Base-by-base conservation (phyloP, 768 basidiomycete species). In the Exidia glandulosa region DNA sequence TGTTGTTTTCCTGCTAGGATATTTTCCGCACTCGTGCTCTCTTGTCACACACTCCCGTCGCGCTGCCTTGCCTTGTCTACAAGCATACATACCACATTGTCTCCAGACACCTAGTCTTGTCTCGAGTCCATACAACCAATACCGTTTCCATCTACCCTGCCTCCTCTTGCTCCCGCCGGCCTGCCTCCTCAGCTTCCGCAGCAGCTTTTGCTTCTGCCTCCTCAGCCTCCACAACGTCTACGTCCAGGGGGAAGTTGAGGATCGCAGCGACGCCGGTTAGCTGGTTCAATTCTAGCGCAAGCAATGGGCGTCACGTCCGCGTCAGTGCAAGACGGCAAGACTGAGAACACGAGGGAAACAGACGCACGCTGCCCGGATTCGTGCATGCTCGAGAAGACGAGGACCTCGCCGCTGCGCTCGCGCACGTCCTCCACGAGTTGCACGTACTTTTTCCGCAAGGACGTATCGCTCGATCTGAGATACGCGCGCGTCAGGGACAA, bases 311-410 rank as follows among this genome's bases (percentile, higher is more conserved):
- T 12, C 5, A 57, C 19, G 41, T 36, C 19, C 33, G 14, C n/a
- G 23, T 10, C 7, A 25, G 29, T 29, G 36, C 47, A 36, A n/a
- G n/a, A 29, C 30, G 31, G 45, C 29, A 9, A 34, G 41, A 25
- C 31, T 25, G 16, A 34, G 33, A 58, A 59, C 45, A 58, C 6
- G 37, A 31, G n/a, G 32, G 31, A 60, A 48, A n/a, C 33, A 52
- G 33, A 76, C 90, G 67, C 68, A 95, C 94, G 94, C 79, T 97
- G 94, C 14, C 96, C 96, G 25, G 90, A 92, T 74, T 99, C 96
- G 69, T 99, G 96, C 96, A 99, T 98, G 67, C 94, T 97, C 3
- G 95, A 98, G 72, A 98, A 99, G 64, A 97, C 94, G 23, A 97
- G 78, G 4, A 94, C 94, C 68, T 98, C 94, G 29, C 86, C 95